Percentiles rank a stretch among this genome's conserved stretches.
Conservation (phyloP, 345 rosid genomes). For the Dipteronia dyeriana region DNA sequence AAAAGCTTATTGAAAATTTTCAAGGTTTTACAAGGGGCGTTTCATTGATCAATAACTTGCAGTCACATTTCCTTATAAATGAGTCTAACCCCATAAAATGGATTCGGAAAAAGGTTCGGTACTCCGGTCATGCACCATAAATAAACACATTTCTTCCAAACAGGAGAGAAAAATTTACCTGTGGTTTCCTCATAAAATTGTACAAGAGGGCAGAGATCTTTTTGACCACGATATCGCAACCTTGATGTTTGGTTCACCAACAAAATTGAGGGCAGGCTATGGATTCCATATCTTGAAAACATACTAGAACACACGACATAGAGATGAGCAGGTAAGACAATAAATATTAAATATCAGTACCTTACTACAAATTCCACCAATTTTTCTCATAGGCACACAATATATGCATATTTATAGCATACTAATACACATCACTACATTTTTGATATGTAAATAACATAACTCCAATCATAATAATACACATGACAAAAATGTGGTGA, state of each 20-base stretch:
- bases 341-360: not conserved
- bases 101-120: not conserved
- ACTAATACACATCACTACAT: too few species aligned
- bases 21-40: not conserved
- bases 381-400: too few species aligned
- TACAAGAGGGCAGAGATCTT: constrained; percentile 56
- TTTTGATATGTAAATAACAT: too few species aligned
- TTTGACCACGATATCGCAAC: constrained; percentile 58
- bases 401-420: too few species aligned
- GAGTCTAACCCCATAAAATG: not conserved
- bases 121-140: not conserved
- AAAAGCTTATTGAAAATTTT: not conserved
- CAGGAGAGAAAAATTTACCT: constrained; percentile 39
- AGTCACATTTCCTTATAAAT: not conserved
- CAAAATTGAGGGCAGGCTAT: constrained; percentile 75
- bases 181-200: constrained; percentile 73
- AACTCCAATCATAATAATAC: too few species aligned
- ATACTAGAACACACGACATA: constrained; percentile 40
- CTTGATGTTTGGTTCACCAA: constrained; percentile 64
- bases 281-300: constrained; percentile 84
- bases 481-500: too few species aligned
- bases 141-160: not conserved
- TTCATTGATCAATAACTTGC: constrained; percentile 13
- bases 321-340: constrained; percentile 13
- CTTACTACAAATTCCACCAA: not conserved